Conservation (phyloP, 495 filamentous ascomycete species). For the Cercophora newfieldiana region DNA sequence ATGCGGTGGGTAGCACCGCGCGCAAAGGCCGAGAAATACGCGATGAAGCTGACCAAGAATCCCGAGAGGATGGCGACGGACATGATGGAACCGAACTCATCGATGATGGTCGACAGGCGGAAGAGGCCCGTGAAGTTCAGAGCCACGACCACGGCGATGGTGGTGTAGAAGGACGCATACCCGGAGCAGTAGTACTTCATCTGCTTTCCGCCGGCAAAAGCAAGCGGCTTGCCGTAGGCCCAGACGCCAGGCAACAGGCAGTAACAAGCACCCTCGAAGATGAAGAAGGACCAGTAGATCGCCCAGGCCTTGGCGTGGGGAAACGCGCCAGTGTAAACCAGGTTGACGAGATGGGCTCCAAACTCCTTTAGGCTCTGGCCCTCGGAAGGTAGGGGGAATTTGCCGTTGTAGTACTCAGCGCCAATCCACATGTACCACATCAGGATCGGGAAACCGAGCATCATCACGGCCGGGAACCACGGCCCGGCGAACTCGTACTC, state of each 20-base stretch:
- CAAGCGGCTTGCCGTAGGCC: slow-evolving; percentile 80
- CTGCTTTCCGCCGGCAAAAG: slow-evolving; percentile 77
- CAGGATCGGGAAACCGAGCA: slow-evolving; percentile 85
- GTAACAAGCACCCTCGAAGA: slow-evolving; percentile 81
- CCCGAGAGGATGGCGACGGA: slow-evolving; percentile 89
- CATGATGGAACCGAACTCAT: slow-evolving; percentile 91
- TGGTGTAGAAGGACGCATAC: slow-evolving; percentile 82
- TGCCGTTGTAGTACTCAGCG: slow-evolving; percentile 83
- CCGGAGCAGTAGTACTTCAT: slow-evolving; percentile 92
- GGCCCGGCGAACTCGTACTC: slow-evolving; percentile 90
- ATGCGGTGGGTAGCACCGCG: slow-evolving; percentile 87
- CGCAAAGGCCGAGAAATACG: slow-evolving; percentile 77
- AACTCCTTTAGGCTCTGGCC: slow-evolving; percentile 70
- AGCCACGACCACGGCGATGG: slow-evolving; percentile 62
- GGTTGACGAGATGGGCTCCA: slow-evolving; percentile 59
- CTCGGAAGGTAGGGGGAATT: slow-evolving; percentile 66
- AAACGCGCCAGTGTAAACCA: slow-evolving; percentile 80
- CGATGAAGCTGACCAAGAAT: slow-evolving; percentile 73
- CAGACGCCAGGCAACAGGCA: slow-evolving; percentile 80
- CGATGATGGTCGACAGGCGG: slow-evolving; percentile 88
- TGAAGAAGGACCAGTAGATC: slow-evolving; percentile 90
- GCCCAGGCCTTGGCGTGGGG: slow-evolving; percentile 78
- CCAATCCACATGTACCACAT: slow-evolving; percentile 99
- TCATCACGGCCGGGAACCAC: slow-evolving; percentile 72
- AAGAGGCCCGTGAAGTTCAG: slow-evolving; percentile 84